Percentiles rank a stretch among this genome's conserved stretches.
phyloP scores from a whole-genome alignment of 2,329 filamentous ascomycete genomes.

The Xylaria hypoxylon region DNA sequence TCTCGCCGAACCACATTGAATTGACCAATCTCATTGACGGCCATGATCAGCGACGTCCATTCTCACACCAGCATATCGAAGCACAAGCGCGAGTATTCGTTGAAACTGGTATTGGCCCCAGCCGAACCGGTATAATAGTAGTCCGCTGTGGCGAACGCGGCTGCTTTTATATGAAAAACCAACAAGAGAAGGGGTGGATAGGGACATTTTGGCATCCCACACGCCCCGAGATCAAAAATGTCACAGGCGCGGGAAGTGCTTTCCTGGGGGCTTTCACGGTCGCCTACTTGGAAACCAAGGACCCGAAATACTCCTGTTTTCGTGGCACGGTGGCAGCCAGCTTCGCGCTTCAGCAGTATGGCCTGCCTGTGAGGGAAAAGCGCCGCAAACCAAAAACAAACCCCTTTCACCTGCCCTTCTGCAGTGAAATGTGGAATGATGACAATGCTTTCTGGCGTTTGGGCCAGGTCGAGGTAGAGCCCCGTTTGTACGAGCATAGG shows the following conservation, averaged over 20 bases:
- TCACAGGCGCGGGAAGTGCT: conserved; percentile 21
- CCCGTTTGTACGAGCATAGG: not conserved
- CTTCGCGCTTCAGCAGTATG: conserved; percentile 28
- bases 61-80: not conserved
- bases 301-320: not conserved
- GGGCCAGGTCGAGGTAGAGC: not conserved
- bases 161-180: not conserved
- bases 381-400: not conserved
- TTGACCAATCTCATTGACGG: not conserved
- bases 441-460: not conserved
- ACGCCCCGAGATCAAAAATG: not conserved
- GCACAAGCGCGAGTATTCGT: not conserved
- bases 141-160: conserved; percentile 26
- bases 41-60: no score
- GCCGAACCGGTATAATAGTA: not conserved
- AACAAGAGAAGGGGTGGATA: conserved; percentile 5
- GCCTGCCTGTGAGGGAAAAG: not conserved
- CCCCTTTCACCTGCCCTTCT: not conserved
- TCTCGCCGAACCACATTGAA: conserved; percentile 17
- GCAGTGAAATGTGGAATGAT: not conserved
- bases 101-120: not conserved
- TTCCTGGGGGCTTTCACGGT: conserved; percentile 29
- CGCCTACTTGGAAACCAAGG: not conserved
- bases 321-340: conserved; percentile 19
- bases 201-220: not conserved